Evolutionary conservation across 1,284 basidiomycete genomes (phyloP).

Genomic region (Rhodotorula sp.): DNA sequence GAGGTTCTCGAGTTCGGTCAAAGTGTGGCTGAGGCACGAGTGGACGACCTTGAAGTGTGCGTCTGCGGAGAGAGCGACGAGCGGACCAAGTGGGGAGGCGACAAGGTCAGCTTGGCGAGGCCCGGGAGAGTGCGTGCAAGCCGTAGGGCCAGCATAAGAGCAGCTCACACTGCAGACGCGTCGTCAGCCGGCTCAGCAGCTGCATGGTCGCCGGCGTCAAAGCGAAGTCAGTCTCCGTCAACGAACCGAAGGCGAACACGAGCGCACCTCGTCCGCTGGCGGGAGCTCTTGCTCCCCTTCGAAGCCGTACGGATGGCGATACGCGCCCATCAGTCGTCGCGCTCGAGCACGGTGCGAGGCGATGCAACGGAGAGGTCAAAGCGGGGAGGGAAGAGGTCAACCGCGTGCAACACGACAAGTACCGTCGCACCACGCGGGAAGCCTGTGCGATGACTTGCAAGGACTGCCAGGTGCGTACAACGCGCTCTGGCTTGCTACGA

Average conservation of each 20-base stretch:
- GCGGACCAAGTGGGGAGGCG: background rate
- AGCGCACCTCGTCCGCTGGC: background rate
- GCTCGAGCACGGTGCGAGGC: background rate
- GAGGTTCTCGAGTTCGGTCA: conserved; percentile 4
- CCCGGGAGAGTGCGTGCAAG: too few species aligned
- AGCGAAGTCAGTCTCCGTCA: background rate
- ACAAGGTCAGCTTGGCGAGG: background rate
- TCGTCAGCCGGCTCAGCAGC: background rate
- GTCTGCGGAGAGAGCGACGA: background rate
- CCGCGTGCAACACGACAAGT: too few species aligned
- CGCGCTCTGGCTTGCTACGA: too few species aligned
- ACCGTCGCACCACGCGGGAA: too few species aligned
- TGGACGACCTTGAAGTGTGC: conserved; percentile 7
- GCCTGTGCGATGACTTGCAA: too few species aligned
- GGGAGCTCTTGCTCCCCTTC: background rate
- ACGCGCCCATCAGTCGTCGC: background rate
- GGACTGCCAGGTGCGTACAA: too few species aligned
- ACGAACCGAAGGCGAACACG: background rate
- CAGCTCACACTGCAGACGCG: background rate
- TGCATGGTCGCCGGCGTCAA: background rate
- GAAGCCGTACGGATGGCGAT: background rate
- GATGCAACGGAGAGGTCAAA: background rate
- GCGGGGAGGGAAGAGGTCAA: background rate
- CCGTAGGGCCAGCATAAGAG: rapidly evolving
- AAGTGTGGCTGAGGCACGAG: background rate